Percentiles rank a stretch among this genome's conserved stretches.
These are phyloP conservation scores for Yamadazyma trypodendri DNA, from an alignment of 1,139 yeast species.

Conservation along the genomic window DNA sequence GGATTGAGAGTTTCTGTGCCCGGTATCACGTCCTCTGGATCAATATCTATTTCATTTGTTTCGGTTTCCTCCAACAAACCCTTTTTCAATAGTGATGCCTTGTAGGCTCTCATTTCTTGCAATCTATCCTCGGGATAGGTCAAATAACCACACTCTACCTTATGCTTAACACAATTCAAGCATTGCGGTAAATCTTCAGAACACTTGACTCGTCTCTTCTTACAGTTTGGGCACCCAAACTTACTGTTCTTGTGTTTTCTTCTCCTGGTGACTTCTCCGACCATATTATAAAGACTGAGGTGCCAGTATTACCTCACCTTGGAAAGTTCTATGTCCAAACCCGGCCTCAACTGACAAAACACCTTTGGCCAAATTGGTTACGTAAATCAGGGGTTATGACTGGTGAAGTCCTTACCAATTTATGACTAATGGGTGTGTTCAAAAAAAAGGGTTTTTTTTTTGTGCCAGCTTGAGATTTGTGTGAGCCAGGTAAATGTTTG, in stretches of 20 bases:
- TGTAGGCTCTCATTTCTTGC: slow-evolving; percentile 22
- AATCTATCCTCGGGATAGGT: slow-evolving; percentile 36
- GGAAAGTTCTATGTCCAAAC: no score
- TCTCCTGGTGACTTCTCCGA: slow-evolving; percentile 16
- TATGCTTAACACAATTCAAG: slow-evolving; percentile 41
- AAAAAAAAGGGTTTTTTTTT: no score
- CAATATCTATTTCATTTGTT: background rate
- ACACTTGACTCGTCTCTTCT: slow-evolving; percentile 45
- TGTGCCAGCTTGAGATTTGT: no score
- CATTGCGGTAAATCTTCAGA: slow-evolving; percentile 44
- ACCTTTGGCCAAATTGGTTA: no score
- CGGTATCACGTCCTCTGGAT: background rate
- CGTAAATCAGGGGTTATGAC: no score
- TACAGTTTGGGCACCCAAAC: slow-evolving; percentile 46
- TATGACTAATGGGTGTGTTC: no score
- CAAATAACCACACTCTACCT: slow-evolving; percentile 41
- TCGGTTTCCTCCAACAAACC: slow-evolving; percentile 1
- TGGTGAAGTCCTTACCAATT: no score
- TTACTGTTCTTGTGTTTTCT: slow-evolving; percentile 34
- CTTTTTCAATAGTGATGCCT: slow-evolving; percentile 2
- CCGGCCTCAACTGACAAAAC: background rate
- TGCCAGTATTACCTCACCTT: no score
- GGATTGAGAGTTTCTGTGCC: background rate
- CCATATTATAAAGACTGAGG: slow-evolving; percentile 1
- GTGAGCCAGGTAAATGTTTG: no score